Percentiles rank a stretch among this genome's conserved stretches.
Evolutionary conservation across 2,329 filamentous ascomycete species (phyloP).

Genomic region (Neophaeococcomyces aloes): DNA sequence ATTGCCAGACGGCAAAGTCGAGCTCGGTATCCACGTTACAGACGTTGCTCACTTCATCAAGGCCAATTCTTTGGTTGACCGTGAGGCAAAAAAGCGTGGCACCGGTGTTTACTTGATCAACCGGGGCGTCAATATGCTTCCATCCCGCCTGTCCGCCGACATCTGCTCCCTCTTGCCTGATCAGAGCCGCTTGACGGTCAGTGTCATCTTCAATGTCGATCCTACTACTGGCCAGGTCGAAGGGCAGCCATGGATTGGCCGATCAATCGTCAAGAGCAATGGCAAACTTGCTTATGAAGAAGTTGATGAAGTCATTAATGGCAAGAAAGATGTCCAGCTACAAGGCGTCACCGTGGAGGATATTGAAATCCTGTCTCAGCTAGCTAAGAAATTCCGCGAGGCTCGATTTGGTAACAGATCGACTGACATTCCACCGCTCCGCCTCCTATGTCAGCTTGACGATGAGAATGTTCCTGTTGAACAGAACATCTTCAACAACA

Average conservation of each 20-base stretch:
- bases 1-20: conserved; percentile 70
- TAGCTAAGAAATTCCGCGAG: conserved; percentile 86
- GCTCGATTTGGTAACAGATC: conserved; percentile 69
- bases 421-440: conserved; percentile 70
- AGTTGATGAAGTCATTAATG: conserved; percentile 69
- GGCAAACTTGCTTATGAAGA: conserved; percentile 77
- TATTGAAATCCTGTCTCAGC: conserved; percentile 65
- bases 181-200: conserved; percentile 84
- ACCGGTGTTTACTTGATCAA: conserved; percentile 93
- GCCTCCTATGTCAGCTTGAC: conserved; percentile 84
- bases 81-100: conserved; percentile 94
- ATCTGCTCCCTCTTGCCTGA: conserved; percentile 77
- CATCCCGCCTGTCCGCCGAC: conserved; percentile 71
- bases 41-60: conserved; percentile 97
- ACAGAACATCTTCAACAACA: conserved; percentile 90
- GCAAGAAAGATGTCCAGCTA: conserved; percentile 51
- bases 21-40: conserved; percentile 89
- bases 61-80: conserved; percentile 85
- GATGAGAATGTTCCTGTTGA: conserved; percentile 97
- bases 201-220: conserved; percentile 86
- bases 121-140: conserved; percentile 76
- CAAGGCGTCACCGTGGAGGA: conserved; percentile 60
- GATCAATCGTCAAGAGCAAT: conserved; percentile 82
- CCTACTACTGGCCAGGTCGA: conserved; percentile 71
- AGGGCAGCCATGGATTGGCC: conserved; percentile 86